Base-by-base conservation (phyloP, 768 basidiomycete genomes). In the Collybiopsis luxurians region DNA sequence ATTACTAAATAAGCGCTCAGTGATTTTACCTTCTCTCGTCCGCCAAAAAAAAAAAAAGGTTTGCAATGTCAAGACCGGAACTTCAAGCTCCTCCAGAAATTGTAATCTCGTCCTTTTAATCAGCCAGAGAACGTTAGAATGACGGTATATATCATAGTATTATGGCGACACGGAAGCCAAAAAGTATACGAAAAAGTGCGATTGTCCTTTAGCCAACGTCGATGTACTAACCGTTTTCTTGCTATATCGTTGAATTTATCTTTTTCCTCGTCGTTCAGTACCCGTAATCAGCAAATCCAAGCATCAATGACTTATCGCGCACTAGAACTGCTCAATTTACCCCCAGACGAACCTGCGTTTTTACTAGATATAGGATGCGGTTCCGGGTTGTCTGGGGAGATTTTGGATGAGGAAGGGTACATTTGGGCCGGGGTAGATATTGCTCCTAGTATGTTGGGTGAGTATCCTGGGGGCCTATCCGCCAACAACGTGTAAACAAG, bases 281-380 rank as follows among this genome's bases (percentile, higher is more conserved):
- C 95, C 28, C 94, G 97, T 53, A 93, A 96, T 66, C 95, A 98
- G 70, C 87, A 89, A 69, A 95, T 99, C 59, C 97, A 99, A 68
- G 89, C 94, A 10, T 88, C 95, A 60, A 98, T 99, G 97, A 97
- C 97, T 15, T 91, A 95, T 63, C 83, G 97, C 62, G 95, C 95
- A 2, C 75, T 99, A 31, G 97, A 98, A 69, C 79, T 99, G 11
- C 79, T 98, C 42, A 90, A 86, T 62, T 73, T 98, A 36, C 88
- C 94, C 10, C 79, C 80, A 46, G 89, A 86, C 45, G 79, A 93
- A 57, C 84, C 95, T 0, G 88, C 90, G 0, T 91, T 90, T 66
- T 74, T 99, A 15, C 82, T 98, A 31, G 97, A 99, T 69, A 94
- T 99, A 56, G 97, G 97, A 2, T 98, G 95, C 66, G 97, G 97